Evolutionary conservation across 768 basidiomycete genomes (phyloP).

Genomic region (Lactarius akahatsu): DNA sequence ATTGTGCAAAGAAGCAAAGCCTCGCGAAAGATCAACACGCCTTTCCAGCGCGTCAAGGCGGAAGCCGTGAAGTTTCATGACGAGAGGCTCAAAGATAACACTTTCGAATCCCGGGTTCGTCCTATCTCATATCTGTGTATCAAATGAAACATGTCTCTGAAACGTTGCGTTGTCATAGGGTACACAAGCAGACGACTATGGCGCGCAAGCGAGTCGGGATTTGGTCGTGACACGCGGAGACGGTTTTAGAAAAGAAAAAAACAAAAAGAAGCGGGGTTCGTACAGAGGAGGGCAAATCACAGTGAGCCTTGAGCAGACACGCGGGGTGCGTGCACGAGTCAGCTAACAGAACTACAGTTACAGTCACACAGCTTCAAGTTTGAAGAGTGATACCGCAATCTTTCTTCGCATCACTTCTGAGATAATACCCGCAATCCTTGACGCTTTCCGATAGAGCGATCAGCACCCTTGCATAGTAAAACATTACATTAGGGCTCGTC

Average conservation of each 20-base stretch:
- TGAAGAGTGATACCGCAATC: conserved; percentile 38
- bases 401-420: neutral
- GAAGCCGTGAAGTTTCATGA: conserved; percentile 53
- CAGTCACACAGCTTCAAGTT: conserved; percentile 89
- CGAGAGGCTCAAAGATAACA: conserved; percentile 61
- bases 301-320: conserved; percentile 39
- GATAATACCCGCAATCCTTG: neutral
- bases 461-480: neutral
- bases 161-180: conserved; percentile 43
- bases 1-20: conserved; percentile 36
- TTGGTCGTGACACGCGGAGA: conserved; percentile 91
- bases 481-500: conserved; percentile 24
- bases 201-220: conserved; percentile 79
- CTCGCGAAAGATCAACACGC: conserved; percentile 48
- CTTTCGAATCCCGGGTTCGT: conserved; percentile 76
- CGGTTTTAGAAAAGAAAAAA: conserved; percentile 98
- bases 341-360: conserved; percentile 47
- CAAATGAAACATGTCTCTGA: conserved; percentile 16
- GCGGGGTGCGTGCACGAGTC: conserved; percentile 9
- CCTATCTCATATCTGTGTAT: conserved; percentile 4
- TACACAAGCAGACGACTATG: conserved; percentile 77
- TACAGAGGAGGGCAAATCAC: conserved; percentile 96
- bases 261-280: conserved; percentile 97
- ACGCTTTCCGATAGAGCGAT: neutral
- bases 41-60: conserved; percentile 79